These are phyloP conservation scores for Sisymbrium irio DNA, from an alignment of 345 rosid species.

Conservation along the genomic window DNA sequence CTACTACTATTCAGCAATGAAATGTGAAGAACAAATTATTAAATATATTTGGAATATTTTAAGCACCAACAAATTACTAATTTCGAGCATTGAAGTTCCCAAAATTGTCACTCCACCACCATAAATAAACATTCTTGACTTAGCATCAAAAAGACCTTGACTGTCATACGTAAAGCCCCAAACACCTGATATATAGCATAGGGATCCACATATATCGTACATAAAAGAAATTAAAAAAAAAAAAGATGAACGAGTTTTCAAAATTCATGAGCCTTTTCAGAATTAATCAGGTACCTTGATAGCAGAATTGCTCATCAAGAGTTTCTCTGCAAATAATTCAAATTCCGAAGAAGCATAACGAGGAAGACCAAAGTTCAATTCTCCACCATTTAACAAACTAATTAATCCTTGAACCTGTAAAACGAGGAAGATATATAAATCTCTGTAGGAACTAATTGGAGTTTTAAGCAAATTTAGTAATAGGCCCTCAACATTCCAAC, in stretches of 20 bases:
- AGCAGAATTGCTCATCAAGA: slow-evolving; percentile 82
- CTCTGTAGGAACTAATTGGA: neutral
- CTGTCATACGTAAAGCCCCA: slow-evolving; percentile 96
- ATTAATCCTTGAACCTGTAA: slow-evolving; percentile 85
- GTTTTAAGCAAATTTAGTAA: neutral
- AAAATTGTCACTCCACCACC: slow-evolving; percentile 81
- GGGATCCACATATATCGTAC: slow-evolving; percentile 20
- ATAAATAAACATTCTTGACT: slow-evolving; percentile 82
- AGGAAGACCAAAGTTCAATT: slow-evolving; percentile 79
- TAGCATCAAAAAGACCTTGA: slow-evolving; percentile 95
- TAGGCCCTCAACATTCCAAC: neutral
- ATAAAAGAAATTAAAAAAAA: neutral
- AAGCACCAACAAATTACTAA: slow-evolving; percentile 87
- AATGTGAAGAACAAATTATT: neutral
- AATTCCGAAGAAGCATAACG: slow-evolving; percentile 90
- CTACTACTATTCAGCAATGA: neutral
- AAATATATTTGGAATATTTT: slow-evolving; percentile 47
- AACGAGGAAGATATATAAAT: neutral
- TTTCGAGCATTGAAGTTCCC: slow-evolving; percentile 86
- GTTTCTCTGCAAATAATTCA: slow-evolving; percentile 87
- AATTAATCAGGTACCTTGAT: slow-evolving; percentile 51
- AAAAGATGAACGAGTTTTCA: neutral
- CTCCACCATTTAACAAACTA: slow-evolving; percentile 64
- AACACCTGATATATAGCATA: slow-evolving; percentile 55
- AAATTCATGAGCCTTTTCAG: neutral